A percentile compares a stretch with the other conserved stretches of the same genome.
Evolutionary conservation across 2,329 filamentous ascomycete species (phyloP).

Genomic region (Botrytis fabae): DNA sequence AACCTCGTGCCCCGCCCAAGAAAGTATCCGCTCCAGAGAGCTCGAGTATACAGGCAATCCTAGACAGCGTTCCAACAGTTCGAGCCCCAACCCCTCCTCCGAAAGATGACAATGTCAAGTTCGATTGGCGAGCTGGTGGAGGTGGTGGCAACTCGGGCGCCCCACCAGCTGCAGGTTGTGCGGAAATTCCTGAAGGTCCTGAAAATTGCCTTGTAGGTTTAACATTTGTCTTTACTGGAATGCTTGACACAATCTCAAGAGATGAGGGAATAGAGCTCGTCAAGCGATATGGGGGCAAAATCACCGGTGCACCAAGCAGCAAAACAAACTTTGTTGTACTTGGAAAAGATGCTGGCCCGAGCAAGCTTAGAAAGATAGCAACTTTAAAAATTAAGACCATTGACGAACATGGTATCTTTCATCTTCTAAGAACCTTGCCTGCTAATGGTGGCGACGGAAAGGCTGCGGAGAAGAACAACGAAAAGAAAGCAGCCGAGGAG

Average conservation of each 20-base stretch:
- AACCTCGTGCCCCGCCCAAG: constrained; percentile 46
- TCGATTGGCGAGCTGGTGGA: constrained; percentile 69
- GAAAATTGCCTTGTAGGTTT: constrained; percentile 89
- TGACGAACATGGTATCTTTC: constrained; percentile 88
- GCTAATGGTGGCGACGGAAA: constrained; percentile 85
- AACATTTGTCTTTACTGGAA: constrained; percentile 92
- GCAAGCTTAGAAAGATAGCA: constrained; percentile 84
- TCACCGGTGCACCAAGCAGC: constrained; percentile 79
- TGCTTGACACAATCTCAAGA: constrained; percentile 75
- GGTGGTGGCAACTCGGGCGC: constrained; percentile 62
- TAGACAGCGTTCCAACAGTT: constrained; percentile 83
- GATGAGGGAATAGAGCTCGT: constrained; percentile 84
- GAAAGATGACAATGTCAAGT: constrained; percentile 69
- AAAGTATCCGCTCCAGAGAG: constrained; percentile 68
- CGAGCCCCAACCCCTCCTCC: constrained; percentile 81
- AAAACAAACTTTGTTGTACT: constrained; percentile 95
- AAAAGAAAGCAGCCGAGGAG: constrained; percentile 83
- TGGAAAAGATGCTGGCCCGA: constrained; percentile 87
- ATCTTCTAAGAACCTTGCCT: constrained; percentile 77
- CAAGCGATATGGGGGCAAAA: constrained; percentile 91
- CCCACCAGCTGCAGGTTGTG: constrained; percentile 61
- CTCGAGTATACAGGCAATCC: constrained; percentile 75
- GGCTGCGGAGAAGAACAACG: constrained; percentile 79
- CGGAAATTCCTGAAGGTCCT: constrained; percentile 76
- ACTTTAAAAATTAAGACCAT: constrained; percentile 84